Percentiles rank a stretch among this genome's conserved stretches.
Conservation (phyloP, 768 basidiomycete species). For the Cystofilobasidium ferigula region DNA sequence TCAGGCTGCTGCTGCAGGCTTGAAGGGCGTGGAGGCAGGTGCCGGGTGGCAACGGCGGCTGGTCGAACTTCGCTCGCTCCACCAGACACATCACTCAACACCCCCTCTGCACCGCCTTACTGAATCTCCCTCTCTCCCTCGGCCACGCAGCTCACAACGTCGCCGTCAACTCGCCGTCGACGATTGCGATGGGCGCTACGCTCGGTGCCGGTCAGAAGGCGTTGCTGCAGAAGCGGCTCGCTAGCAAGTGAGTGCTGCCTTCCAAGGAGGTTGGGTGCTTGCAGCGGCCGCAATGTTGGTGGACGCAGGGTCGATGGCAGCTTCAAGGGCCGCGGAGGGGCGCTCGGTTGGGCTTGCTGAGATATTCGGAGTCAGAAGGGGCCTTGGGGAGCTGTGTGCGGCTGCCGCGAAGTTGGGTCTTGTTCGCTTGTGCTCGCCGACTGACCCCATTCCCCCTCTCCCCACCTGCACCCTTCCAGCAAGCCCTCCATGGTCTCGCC, state of each 20-base stretch:
- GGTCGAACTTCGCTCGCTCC: background rate
- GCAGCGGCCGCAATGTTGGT: background rate
- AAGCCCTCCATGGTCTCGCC: constrained; percentile 84
- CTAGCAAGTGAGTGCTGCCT: constrained; percentile 55
- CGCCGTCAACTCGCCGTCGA: constrained; percentile 14
- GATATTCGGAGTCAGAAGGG: no score
- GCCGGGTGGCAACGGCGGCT: background rate
- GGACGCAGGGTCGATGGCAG: no score
- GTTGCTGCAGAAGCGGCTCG: constrained; percentile 83
- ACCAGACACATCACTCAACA: background rate
- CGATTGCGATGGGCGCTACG: constrained; percentile 14
- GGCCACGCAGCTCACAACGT: constrained; percentile 10
- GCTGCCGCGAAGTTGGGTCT: no score
- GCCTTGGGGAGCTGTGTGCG: no score
- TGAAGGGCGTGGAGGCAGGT: background rate
- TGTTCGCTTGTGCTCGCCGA: no score
- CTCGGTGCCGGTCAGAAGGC: constrained; percentile 68
- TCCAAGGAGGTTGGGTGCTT: constrained; percentile 18
- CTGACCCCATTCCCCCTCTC: background rate
- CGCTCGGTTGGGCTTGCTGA: no score
- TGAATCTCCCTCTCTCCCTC: constrained; percentile 29
- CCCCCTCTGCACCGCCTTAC: constrained; percentile 32
- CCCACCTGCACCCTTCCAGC: constrained; percentile 41
- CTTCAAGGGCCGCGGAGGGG: no score
- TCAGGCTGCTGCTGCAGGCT: background rate